These are phyloP conservation scores for Ottelia alismoides DNA, from an alignment of 106 monocot genomes.

Conservation along the genomic window DNA sequence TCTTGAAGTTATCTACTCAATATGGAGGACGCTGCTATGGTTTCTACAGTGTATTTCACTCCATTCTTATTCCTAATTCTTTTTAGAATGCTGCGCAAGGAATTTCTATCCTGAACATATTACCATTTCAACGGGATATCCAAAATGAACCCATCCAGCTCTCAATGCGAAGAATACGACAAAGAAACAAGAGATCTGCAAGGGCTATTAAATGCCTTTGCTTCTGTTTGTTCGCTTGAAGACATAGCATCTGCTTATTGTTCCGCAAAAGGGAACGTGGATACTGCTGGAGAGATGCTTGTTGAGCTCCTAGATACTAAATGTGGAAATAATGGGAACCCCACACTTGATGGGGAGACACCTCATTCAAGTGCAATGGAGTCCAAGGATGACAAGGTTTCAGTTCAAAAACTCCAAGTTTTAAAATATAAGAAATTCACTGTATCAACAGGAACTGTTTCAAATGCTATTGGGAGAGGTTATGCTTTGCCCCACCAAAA, in stretches of 20 bases:
- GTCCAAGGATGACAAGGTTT: slow-evolving; percentile 2
- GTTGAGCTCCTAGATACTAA: slow-evolving; percentile 21
- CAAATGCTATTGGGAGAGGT: slow-evolving; percentile 40
- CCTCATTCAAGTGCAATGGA: slow-evolving; percentile 6
- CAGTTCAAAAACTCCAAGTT: slow-evolving; percentile 7
- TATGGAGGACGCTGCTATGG: no score
- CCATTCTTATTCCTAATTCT: no score
- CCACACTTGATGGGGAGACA: slow-evolving; percentile 6
- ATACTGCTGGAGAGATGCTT: slow-evolving; percentile 48
- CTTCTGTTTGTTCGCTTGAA: slow-evolving; percentile 41
- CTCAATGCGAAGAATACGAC: no score
- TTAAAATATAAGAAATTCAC: slow-evolving; percentile 32
- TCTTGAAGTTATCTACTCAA: no score
- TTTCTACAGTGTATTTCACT: no score
- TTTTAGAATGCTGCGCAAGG: no score
- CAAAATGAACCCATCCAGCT: no score
- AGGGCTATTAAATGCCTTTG: slow-evolving; percentile 49
- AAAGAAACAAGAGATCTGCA: slow-evolving; percentile 25
- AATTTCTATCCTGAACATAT: no score
- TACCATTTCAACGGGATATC: no score
- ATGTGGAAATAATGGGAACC: background rate
- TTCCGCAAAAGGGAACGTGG: slow-evolving; percentile 35
- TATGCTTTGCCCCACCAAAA: slow-evolving; percentile 15
- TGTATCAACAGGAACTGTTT: slow-evolving; percentile 51
- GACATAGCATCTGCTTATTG: slow-evolving; percentile 79